Evolutionary conservation across 805 yeast species (phyloP).

Genomic region (Yarrowia sp.): DNA sequence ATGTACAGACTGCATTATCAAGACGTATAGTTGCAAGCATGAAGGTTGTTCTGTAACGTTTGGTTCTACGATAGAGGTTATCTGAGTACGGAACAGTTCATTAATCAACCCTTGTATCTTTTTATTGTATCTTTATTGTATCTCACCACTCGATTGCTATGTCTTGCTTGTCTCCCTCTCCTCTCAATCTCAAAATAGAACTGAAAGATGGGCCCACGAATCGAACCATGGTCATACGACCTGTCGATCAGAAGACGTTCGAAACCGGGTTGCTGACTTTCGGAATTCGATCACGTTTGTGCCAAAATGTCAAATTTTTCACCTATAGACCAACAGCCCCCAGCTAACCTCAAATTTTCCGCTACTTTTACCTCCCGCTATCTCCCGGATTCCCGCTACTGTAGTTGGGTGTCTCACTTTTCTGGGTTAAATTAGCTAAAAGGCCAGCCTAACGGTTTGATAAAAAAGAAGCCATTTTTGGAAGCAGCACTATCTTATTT

Average conservation of each 20-base stretch:
- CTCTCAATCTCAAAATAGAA: too few species aligned
- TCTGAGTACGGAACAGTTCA: background rate
- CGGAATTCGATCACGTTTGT: too few species aligned
- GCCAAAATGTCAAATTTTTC: background rate
- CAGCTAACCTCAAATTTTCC: too few species aligned
- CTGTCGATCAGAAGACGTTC: too few species aligned
- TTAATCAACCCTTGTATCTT: background rate
- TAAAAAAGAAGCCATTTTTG: background rate
- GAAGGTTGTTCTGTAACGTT: background rate
- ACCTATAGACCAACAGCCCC: background rate
- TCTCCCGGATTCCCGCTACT: background rate
- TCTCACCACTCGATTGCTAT: background rate
- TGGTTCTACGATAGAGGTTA: too few species aligned
- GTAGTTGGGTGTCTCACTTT: too few species aligned
- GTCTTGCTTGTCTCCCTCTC: too few species aligned
- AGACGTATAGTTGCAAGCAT: constrained; percentile 12
- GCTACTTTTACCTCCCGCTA: background rate
- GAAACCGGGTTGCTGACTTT: too few species aligned
- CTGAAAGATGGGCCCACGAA: constrained; percentile 19
- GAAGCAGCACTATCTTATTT: background rate
- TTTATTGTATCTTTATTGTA: background rate
- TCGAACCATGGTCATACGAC: constrained; percentile 21
- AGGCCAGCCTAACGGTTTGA: background rate
- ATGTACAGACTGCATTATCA: constrained; percentile 8
- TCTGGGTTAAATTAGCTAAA: constrained; percentile 14